Base-by-base conservation (phyloP, 306 rosid species). In the Trifolium fragiferum region DNA sequence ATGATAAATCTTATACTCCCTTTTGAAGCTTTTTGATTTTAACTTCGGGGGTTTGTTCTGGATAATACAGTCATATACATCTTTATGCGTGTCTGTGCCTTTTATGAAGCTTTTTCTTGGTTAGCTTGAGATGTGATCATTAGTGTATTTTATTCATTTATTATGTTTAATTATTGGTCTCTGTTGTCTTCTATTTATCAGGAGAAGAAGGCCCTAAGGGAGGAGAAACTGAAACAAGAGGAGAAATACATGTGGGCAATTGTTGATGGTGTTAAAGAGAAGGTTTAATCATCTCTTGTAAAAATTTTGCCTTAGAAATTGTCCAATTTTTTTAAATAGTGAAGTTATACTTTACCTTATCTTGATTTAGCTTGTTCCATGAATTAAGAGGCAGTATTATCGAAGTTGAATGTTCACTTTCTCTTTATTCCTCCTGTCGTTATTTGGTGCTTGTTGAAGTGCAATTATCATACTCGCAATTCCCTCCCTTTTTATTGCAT, bases 211-310 rank as follows among this genome's bases (percentile, higher is more conserved):
- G 77, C 88, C n/a, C 15, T 85, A 76, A 92, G 87, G 89, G 99
- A 94, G 74, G 99, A 94, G 80, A 94, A 92, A 81, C 20, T 74
- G 72, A 88, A 92, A 78, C 96, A 87, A 79, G 99, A 94, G 90
- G 97, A 92, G 73, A 94, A 88, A 79, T 94, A 83, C 86, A 92
- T 92, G 99, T 94, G 97, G 99, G 97, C 99, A 66, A 30, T 86
- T 30, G 87, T 94, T 37, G 97, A 94, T 74, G 97, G 97, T 68
- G 96, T 92, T 61, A 90, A 94, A 83, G 99, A 92, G 84, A 94
- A 94, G 99, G 99, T 94, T 83, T 60, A 68, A 64, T 49, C 21
- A 40, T 40, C 50, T 40, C 12, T 41, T 20, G 70, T 12, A 21
- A 41, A 41, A 20, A 20, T 63, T 60, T 63, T 63, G 46, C 40